Evolutionary conservation across 805 yeast genomes (phyloP), one percentile per base, ranked within the genome.

Genomic region (Torulaspora gathmanii): DNA sequence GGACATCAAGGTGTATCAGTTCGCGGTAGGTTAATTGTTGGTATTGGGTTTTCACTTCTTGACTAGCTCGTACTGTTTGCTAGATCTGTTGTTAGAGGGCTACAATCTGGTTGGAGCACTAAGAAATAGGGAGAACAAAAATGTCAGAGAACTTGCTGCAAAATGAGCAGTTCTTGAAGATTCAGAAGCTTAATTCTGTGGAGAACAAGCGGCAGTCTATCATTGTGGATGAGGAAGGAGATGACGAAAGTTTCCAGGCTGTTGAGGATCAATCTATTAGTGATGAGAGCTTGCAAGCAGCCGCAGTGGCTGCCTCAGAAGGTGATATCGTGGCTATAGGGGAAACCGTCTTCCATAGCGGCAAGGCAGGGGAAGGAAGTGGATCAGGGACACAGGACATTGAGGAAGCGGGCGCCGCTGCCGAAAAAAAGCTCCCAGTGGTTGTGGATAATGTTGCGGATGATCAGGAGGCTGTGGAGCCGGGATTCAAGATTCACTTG

Each of bases 161-260:
- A 25, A 57, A 60, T 34, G 58, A 58, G 30, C 52, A 55, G 27
- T 60, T 59, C 35, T 33, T 56, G 10, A 47, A 54, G 42, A 58
- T 61, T 35, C 55, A 52, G 30, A 50, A 47, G 42, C 44, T 61
- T 37, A 61, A 60, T 45, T 53, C 61, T 2, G 37, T 43, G 5
- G 55, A 51, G 5, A 44, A 42, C 13, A 53, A 45, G 44, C 53
- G 61, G 20, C 47, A 27, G 29, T 51, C 56, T 5, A 44, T 53
- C 33, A 39, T 29, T 17, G 46, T 44, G 10, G 52, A 44, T 23
- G 41, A 43, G 17, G 47, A 28, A 12, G 43, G 48, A 4, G 29
- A 20, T 3, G 37, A 31, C 3, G 42, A 31, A 1, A 17, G 26
- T 28, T 22, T 26, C 20, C 12, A 12, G 12, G 13, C 29, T 4